Conservation (phyloP, 2,329 filamentous ascomycete genomes). For the Torrubiella hemipterigena region DNA sequence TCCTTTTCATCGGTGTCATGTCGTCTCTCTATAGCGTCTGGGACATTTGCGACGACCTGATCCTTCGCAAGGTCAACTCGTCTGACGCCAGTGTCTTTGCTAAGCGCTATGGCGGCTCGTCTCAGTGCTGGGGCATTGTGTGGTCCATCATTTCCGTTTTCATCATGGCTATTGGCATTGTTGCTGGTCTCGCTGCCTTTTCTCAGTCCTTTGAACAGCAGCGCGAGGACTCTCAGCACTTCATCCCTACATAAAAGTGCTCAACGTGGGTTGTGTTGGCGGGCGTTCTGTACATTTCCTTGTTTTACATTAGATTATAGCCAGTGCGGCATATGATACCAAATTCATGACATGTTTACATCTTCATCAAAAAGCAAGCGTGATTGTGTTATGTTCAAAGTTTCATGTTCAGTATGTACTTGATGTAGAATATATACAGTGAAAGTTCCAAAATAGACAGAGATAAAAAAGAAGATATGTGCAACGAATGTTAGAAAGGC, state of each 20-base stretch:
- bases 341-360: no score
- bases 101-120: conserved; percentile 65
- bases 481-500: no score
- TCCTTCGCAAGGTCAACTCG: conserved; percentile 67
- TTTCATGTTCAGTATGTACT: no score
- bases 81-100: conserved; percentile 73
- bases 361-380: no score
- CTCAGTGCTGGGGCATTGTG: conserved; percentile 69
- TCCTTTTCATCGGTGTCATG: conserved; percentile 76
- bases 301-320: no score
- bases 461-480: no score
- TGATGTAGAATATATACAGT: no score
- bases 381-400: no score
- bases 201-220: conserved; percentile 58
- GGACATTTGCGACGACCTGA: conserved; percentile 78
- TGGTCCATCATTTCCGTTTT: conserved; percentile 62
- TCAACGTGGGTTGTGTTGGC: no score
- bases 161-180: conserved; percentile 61
- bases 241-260: conserved; percentile 42
- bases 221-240: conserved; percentile 53
- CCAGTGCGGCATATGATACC: no score
- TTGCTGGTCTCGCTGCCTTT: conserved; percentile 69
- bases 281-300: no score
- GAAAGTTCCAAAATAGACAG: no score
- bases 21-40: conserved; percentile 68